Base-by-base conservation (phyloP, 306 rosid species). In the Mimosa bimucronata region DNA sequence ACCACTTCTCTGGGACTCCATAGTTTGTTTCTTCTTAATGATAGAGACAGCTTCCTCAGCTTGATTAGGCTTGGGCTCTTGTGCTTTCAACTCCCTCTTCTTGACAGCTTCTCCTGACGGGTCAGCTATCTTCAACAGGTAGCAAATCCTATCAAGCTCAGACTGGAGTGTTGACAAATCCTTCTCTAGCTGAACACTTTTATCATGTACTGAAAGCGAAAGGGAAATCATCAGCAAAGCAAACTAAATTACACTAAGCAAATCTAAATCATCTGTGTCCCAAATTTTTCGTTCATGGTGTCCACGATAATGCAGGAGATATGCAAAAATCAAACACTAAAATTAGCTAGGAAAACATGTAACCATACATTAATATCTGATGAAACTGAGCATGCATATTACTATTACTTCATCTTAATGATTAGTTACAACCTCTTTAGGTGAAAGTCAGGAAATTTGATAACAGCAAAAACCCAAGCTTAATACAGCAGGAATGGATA, bases 111-210 rank as follows among this genome's bases (percentile, higher is more conserved):
- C 98, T 66, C 97, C 98, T 0, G 92, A 81, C 70, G 98, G 98
- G 81, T 95, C 98, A 73, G 98, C 98, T 83, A 95, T 89, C 91
- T 88, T 92, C 90, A 95, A 76, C 76, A 92, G 88, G 91, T 89
- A 95, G 75, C 81, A 79, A 81, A 92, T 79, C 86, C 97, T 85
- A 80, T 92, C 98, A 75, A 92, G 86, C 77, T 95, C 93, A 9
- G 97, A 69, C 86, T 92, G 98, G 80, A 95, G 98, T 65, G 84
- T 67, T 48, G 94, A 84, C 67, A 90, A 38, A 84, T 92, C 98
- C 81, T 85, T 87, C 85, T 91, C 88, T 70, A 95, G 85, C 82
- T 90, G 88, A 64, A 44, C 77, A 31, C 92, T 89, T 87, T 83
- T 90, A 80, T 92, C 97, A 55, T 89, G 40, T 76, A 90, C 98